Evolutionary conservation across 208 protist species (phyloP).

Genomic region (Porcisia deanei): DNA sequence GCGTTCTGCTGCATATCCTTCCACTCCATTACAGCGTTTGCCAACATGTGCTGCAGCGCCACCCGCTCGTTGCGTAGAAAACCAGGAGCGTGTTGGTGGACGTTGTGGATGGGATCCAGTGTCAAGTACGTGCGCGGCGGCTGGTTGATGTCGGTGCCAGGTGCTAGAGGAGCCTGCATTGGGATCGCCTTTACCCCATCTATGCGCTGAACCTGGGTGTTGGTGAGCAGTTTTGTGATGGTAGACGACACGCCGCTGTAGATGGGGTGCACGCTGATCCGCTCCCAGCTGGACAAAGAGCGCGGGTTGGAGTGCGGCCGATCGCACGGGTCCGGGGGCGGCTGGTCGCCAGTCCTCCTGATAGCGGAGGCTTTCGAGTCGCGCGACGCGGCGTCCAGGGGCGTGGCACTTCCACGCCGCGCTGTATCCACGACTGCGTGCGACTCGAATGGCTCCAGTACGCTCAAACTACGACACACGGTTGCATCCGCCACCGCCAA

Average conservation of each 20-base stretch:
- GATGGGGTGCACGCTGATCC: conserved; percentile 28
- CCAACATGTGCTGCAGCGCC: conserved; percentile 64
- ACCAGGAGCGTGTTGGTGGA: conserved; percentile 81
- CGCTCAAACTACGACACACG: conserved; percentile 8
- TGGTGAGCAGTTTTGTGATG: conserved; percentile 31
- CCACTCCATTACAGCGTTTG: conserved; percentile 58
- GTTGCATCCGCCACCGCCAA: background rate
- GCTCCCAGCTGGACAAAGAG: conserved; percentile 11
- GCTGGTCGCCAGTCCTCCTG: background rate
- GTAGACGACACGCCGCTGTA: conserved; percentile 5
- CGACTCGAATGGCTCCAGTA: background rate
- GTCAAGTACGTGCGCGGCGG: conserved; percentile 77
- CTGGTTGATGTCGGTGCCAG: conserved; percentile 71
- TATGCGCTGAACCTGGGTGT: conserved; percentile 63
- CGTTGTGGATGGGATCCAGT: conserved; percentile 62
- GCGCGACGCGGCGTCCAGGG: background rate
- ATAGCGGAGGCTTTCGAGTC: background rate
- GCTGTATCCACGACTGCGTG: background rate
- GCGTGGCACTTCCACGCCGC: background rate
- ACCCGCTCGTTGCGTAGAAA: conserved; percentile 65
- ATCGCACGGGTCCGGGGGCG: background rate
- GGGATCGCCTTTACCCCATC: conserved; percentile 66
- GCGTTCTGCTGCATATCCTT: conserved; percentile 50
- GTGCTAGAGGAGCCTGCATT: conserved; percentile 44
- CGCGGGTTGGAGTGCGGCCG: background rate